Percentiles rank a stretch among this genome's conserved stretches.
phyloP scores from a whole-genome alignment of 2,329 filamentous ascomycete genomes.

The Biscogniauxia mediterranea region DNA sequence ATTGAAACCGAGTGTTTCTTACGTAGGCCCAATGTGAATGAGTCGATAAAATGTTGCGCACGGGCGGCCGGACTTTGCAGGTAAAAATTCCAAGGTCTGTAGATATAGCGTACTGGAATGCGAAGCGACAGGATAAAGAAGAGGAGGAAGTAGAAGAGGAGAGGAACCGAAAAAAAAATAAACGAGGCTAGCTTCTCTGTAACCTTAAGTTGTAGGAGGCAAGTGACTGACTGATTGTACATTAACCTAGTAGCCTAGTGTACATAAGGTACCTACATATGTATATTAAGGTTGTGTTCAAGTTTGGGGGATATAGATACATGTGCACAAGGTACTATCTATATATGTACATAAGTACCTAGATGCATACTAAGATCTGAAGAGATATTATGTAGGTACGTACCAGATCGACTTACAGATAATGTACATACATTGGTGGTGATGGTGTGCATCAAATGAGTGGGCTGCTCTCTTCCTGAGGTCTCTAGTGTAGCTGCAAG shows the following conservation, averaged over 20 bases:
- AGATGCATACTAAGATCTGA: background rate
- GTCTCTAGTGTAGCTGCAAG: too few species aligned
- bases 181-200: background rate
- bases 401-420: conserved; percentile 1
- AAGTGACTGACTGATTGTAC: too few species aligned
- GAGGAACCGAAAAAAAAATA: background rate
- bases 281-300: too few species aligned
- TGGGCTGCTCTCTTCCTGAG: background rate
- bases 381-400: background rate
- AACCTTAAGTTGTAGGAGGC: background rate
- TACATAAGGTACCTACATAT: too few species aligned
- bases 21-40: background rate
- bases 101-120: background rate
- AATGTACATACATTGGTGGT: conserved; percentile 7
- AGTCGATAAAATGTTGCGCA: background rate
- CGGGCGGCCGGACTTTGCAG: background rate
- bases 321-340: too few species aligned
- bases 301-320: too few species aligned
- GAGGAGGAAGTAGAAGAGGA: conserved; percentile 6
- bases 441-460: background rate
- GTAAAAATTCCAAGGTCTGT: background rate
- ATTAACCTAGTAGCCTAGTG: too few species aligned
- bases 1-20: background rate
- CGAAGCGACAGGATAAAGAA: background rate
- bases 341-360: too few species aligned